Base-by-base conservation (phyloP, 805 yeast species). In the Naumovozyma castellii region DNA sequence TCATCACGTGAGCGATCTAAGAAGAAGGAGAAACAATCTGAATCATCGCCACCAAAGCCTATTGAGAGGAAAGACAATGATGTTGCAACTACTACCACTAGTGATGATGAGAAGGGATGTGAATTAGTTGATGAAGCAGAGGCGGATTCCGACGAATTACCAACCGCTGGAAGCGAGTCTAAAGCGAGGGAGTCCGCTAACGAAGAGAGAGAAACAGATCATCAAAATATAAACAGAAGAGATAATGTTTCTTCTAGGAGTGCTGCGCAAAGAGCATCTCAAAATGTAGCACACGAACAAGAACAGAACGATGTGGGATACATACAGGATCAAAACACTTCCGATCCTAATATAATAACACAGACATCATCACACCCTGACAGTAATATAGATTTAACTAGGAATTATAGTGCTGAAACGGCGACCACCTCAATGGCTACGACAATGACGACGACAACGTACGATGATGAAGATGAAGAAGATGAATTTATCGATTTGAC, bases 401-500 rank as follows among this genome's bases (percentile, higher is more conserved):
- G 32, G 32, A 29, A 29, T 29, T 29, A 29, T 29, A 29, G 32
- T 29, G 32, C 32, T 5, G 32, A 13, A 8, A 29, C 32, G 5
- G 32, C 32, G 8, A 29, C 13, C 15, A 29, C 32, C 5, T 29
- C 32, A 5, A 29, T 29, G 13, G 15, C 32, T 8, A 29, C 32
- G 8, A 50, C 15, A 53, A 49, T 28, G 58, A 50, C 29, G 52
- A 17, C 43, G 48, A 47, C 48, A 37, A 31, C 35, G 5, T 12
- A 9, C 15, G 13, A 9, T 29, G 13, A 29, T 13, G 32, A 54
- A 36, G 57, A 53, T 13, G 54, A 54, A 6, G 50, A 49, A 6
- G 67, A 62, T 18, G 66, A 65, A 33, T 65, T 65, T 35, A 56
- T 78, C 38, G 85, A 79, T 56, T 62, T 81, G 47, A 68, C 81